phyloP scores from a whole-genome alignment of 257 asterid genomes.

The Solanum lycopersicoides region DNA sequence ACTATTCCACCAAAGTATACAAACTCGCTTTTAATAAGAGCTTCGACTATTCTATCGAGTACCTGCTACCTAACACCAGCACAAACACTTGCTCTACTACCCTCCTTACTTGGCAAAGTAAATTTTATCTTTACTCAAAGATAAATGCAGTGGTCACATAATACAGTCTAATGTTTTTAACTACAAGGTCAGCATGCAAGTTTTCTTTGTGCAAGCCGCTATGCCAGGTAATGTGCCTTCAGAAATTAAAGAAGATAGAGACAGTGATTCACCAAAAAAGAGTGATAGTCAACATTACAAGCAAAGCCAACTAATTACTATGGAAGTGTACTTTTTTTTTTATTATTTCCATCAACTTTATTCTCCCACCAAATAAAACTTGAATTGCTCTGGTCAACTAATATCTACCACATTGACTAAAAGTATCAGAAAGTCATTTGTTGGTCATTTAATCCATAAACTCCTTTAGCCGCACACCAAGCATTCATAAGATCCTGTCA shows the following conservation, averaged over 20 bases:
- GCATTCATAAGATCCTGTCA: slow-evolving; percentile 5
- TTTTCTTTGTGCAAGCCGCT: background rate
- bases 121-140: background rate
- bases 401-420: slow-evolving; percentile 32
- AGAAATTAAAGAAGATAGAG: background rate
- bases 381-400: slow-evolving; percentile 5
- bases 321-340: background rate
- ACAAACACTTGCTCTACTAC: background rate
- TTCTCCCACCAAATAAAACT: slow-evolving; percentile 5
- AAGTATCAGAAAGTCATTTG: background rate
- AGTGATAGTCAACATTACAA: background rate
- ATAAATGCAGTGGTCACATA: background rate
- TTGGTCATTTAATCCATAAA: background rate
- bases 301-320: background rate
- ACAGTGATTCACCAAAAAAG: background rate
- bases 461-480: slow-evolving; percentile 4
- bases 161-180: too few species aligned
- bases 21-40: background rate
- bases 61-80: background rate
- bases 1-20: background rate
- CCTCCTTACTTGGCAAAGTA: background rate
- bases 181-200: background rate
- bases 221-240: background rate
- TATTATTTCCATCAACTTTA: background rate
- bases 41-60: background rate